phyloP scores from a whole-genome alignment of 1,284 basidiomycete species.

The Xerocomus cyaneibrunnescens region DNA sequence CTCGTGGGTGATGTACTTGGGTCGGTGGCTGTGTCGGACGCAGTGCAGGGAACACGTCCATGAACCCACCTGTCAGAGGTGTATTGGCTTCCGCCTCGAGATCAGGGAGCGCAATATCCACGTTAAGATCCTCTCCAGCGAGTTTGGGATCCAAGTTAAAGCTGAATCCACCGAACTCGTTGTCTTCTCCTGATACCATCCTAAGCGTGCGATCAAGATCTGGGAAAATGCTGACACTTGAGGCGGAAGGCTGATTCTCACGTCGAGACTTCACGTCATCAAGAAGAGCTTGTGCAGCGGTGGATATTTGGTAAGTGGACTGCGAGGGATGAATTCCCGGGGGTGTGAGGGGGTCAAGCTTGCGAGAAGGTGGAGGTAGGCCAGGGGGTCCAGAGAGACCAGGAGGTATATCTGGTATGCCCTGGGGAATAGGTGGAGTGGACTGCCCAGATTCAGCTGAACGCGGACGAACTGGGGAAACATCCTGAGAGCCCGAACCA shows the following conservation, averaged over 20 bases:
- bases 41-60: constrained; percentile 65
- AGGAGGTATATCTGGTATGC: constrained; percentile 49
- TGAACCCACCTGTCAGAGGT: constrained; percentile 60
- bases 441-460: constrained; percentile 45
- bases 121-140: constrained; percentile 49
- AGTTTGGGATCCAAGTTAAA: constrained; percentile 81
- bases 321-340: constrained; percentile 56
- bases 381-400: constrained; percentile 69
- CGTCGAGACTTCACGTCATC: constrained; percentile 81
- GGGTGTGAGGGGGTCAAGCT: constrained; percentile 51
- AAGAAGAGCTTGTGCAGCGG: constrained; percentile 77
- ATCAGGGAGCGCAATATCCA: constrained; percentile 46
- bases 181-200: constrained; percentile 59
- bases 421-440: constrained; percentile 45
- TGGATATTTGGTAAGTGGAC: constrained; percentile 83
- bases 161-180: constrained; percentile 65
- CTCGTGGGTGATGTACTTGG: constrained; percentile 34
- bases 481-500: constrained; percentile 40
- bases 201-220: constrained; percentile 82
- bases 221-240: constrained; percentile 77
- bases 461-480: constrained; percentile 45
- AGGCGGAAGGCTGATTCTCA: constrained; percentile 51
- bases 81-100: constrained; percentile 52
- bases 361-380: constrained; percentile 53
- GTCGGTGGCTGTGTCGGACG: constrained; percentile 35